Evolutionary conservation across 1,284 basidiomycete species (phyloP).

Genomic region (Melampsora larici-populina): DNA sequence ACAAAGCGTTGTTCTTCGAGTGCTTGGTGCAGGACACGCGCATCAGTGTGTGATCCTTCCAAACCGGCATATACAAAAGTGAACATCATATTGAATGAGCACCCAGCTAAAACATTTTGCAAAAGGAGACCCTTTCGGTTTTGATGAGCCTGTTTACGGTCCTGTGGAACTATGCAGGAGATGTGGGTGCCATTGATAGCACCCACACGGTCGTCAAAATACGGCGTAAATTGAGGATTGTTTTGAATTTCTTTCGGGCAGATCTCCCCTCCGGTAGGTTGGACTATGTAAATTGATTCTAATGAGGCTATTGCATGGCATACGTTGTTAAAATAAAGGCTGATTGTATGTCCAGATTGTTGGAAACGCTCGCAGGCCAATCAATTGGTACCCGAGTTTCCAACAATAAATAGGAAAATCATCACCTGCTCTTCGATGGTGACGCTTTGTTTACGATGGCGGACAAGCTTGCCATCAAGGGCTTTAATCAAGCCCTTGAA

Average conservation of each 20-base stretch:
- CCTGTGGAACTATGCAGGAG: slow-evolving; percentile 46
- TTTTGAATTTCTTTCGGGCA: neutral
- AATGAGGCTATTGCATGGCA: neutral
- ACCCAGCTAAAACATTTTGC: slow-evolving; percentile 53
- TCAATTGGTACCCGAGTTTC: neutral
- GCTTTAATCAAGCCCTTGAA: too few species aligned
- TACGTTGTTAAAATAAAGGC: neutral
- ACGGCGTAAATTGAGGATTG: slow-evolving; percentile 44
- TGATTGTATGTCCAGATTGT: neutral
- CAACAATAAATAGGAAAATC: neutral
- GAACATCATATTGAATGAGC: neutral
- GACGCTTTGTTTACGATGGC: too few species aligned
- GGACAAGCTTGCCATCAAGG: too few species aligned
- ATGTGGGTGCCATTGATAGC: slow-evolving; percentile 53
- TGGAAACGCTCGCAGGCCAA: neutral
- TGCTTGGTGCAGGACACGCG: too few species aligned
- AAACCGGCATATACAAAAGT: too few species aligned
- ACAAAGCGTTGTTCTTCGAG: too few species aligned
- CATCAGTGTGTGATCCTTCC: too few species aligned
- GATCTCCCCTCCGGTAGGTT: neutral
- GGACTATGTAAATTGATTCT: too few species aligned
- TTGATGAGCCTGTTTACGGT: slow-evolving; percentile 46
- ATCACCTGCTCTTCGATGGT: neutral
- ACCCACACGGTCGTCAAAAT: slow-evolving; percentile 51
- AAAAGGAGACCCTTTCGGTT: slow-evolving; percentile 51